phyloP scores from a whole-genome alignment of 768 basidiomycete genomes.

The Agrocybe chaxingu region DNA sequence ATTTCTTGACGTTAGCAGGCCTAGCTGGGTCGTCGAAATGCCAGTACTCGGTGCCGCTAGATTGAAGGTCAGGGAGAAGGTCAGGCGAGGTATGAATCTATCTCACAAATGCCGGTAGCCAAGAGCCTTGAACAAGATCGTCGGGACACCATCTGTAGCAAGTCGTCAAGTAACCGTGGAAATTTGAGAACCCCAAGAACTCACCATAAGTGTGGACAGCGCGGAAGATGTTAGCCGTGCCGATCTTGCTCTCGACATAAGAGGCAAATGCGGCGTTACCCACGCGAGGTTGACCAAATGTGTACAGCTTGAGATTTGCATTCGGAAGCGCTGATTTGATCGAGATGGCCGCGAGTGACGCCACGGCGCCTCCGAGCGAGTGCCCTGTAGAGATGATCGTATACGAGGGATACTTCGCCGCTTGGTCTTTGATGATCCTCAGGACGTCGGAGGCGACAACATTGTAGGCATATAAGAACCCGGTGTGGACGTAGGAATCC shows the following conservation, averaged over 20 bases:
- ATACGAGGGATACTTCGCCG: slow-evolving; percentile 23
- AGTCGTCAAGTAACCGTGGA: neutral
- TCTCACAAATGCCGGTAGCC: slow-evolving; percentile 49
- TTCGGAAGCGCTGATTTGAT: slow-evolving; percentile 26
- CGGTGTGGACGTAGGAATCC: slow-evolving; percentile 23
- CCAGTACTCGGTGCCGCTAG: slow-evolving; percentile 38
- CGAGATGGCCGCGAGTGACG: slow-evolving; percentile 29
- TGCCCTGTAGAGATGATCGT: slow-evolving; percentile 28
- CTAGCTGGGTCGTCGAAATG: slow-evolving; percentile 38
- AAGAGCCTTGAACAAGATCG: slow-evolving; percentile 39
- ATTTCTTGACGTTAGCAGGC: slow-evolving; percentile 35
- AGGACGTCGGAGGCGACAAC: slow-evolving; percentile 24
- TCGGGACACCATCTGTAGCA: slow-evolving; percentile 46
- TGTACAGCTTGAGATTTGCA: slow-evolving; percentile 32
- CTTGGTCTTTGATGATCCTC: slow-evolving; percentile 16
- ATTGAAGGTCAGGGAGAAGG: neutral
- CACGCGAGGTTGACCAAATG: slow-evolving; percentile 51
- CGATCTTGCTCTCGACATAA: slow-evolving; percentile 35
- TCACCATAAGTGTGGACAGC: slow-evolving; percentile 41
- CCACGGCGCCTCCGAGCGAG: slow-evolving; percentile 34
- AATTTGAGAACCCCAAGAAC: neutral
- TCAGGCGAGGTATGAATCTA: neutral
- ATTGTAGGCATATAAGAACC: slow-evolving; percentile 27
- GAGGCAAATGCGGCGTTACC: slow-evolving; percentile 39
- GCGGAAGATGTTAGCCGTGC: slow-evolving; percentile 36